phyloP scores from a whole-genome alignment of 805 yeast genomes.

The Candida corydali region DNA sequence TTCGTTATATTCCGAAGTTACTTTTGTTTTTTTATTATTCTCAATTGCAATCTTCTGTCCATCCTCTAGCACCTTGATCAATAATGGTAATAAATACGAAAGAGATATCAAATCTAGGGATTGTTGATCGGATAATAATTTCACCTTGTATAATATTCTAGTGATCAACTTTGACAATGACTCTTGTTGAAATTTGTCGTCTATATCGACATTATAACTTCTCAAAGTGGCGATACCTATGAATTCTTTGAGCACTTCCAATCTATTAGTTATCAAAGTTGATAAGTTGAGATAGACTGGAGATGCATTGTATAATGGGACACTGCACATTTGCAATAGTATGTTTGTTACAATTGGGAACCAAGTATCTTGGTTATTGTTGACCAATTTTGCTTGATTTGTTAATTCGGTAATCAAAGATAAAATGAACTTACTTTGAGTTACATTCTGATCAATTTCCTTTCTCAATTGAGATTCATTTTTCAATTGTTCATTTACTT shows the following conservation, averaged over 20 bases:
- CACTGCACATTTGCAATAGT: slow-evolving; percentile 43
- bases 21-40: slow-evolving; percentile 46
- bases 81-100: slow-evolving; percentile 70
- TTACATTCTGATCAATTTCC: slow-evolving; percentile 35
- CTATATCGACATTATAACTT: slow-evolving; percentile 44
- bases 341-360: slow-evolving; percentile 58
- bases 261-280: slow-evolving; percentile 45
- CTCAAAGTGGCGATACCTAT: slow-evolving; percentile 72
- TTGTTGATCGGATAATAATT: slow-evolving; percentile 67
- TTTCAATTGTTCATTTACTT: slow-evolving; percentile 58
- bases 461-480: slow-evolving; percentile 58
- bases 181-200: slow-evolving; percentile 45
- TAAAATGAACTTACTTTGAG: slow-evolving; percentile 45
- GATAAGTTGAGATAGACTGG: slow-evolving; percentile 55
- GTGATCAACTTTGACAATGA: slow-evolving; percentile 51
- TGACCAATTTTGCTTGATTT: slow-evolving; percentile 44
- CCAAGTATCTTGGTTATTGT: slow-evolving; percentile 70
- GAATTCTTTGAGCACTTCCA: slow-evolving; percentile 46
- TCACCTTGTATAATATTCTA: slow-evolving; percentile 70
- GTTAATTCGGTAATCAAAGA: slow-evolving; percentile 53
- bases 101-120: slow-evolving; percentile 67
- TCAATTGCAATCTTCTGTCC: slow-evolving; percentile 57
- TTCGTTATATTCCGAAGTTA: slow-evolving; percentile 74
- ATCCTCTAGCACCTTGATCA: slow-evolving; percentile 61
- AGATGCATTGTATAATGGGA: slow-evolving; percentile 40